These are phyloP conservation scores for Exidia glandulosa DNA, from an alignment of 768 basidiomycete genomes.

Conservation along the genomic window DNA sequence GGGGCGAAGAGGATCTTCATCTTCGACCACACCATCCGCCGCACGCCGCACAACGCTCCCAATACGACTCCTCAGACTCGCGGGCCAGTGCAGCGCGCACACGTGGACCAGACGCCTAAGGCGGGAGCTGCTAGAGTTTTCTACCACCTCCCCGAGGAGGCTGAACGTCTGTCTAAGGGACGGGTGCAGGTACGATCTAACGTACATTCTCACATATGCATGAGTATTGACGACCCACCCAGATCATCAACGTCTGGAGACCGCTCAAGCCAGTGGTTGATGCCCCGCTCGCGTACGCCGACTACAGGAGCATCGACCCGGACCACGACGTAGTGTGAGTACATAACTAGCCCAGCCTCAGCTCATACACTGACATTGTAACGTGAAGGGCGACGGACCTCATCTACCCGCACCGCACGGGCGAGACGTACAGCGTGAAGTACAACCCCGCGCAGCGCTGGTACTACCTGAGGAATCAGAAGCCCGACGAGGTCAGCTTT, in stretches of 20 bases:
- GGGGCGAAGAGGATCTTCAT: slow-evolving; percentile 7
- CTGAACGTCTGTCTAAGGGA: slow-evolving; percentile 23
- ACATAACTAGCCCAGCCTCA: neutral
- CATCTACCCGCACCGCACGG: slow-evolving; percentile 30
- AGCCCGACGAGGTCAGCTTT: slow-evolving; percentile 33
- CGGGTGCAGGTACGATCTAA: slow-evolving; percentile 27
- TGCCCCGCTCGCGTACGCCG: slow-evolving; percentile 38
- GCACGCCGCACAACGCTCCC: slow-evolving; percentile 2
- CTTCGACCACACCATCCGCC: slow-evolving; percentile 5
- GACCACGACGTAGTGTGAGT: slow-evolving; percentile 22
- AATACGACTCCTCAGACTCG: slow-evolving; percentile 9
- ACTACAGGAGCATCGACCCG: slow-evolving; percentile 31
- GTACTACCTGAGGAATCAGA: slow-evolving; percentile 35
- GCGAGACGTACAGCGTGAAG: slow-evolving; percentile 31
- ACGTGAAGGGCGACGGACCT: slow-evolving; percentile 20
- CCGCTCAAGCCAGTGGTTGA: slow-evolving; percentile 38
- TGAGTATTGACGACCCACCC: neutral
- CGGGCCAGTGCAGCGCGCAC: slow-evolving; percentile 16
- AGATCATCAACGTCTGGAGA: slow-evolving; percentile 44
- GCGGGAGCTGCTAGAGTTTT: slow-evolving; percentile 32
- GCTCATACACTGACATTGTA: neutral
- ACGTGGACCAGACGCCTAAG: slow-evolving; percentile 35
- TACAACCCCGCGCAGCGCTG: slow-evolving; percentile 30
- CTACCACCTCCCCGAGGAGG: slow-evolving; percentile 33
- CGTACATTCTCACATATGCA: neutral